Evolutionary conservation across 2,329 filamentous ascomycete species (phyloP), one percentile per base, ranked within the genome.

Genomic region (Fusarium neocosmosporiellum): DNA sequence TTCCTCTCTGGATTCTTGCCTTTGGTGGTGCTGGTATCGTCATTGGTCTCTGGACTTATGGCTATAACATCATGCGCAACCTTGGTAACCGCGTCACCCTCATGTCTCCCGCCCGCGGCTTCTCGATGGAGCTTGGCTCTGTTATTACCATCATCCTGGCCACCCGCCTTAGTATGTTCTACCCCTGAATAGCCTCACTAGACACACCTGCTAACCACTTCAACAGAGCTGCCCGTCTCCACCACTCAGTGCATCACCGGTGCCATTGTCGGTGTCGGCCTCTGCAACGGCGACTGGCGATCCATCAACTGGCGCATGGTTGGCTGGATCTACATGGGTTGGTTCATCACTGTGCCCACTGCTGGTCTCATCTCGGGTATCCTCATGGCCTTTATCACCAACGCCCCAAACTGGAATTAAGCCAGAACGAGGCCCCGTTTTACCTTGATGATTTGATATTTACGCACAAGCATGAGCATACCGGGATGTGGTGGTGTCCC

Each of bases 201-300:
- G 7, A 13, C 29, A 6, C 41, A 14, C 33, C 0, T 48, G 34
- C 69, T 75, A 55, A 78, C 69, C 14, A 53, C 2, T 2, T 22
- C 41, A 6, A 31, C 75, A 84, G 84, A 87, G 62, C 86, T 92
- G 2, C 90, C 90, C 3, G 86, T 92, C 34, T 91, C 89, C 2
- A 92, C 90, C 2, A 91, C 90, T 0, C 89, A 91, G 82, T 92
- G 90, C 79, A 90, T 90, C 75, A 89, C 86, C 46, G 89, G 89
- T 54, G 87, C 89, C 46, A 90, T 88, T 22, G 89, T 91, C 53
- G 89, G 89, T 67, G 89, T 91, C 58, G 89, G 88, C 66, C 85
- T 91, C 20, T 90, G 88, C 81, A 89, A 88, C 54, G 89, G 89
- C 29, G 86, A 86, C 53, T 86, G 85, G 83, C 84, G 86, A 55